Evolutionary conservation across 163 green algal species (phyloP), one percentile per base, ranked within the genome.

Genomic region (Picocystis sp.): DNA sequence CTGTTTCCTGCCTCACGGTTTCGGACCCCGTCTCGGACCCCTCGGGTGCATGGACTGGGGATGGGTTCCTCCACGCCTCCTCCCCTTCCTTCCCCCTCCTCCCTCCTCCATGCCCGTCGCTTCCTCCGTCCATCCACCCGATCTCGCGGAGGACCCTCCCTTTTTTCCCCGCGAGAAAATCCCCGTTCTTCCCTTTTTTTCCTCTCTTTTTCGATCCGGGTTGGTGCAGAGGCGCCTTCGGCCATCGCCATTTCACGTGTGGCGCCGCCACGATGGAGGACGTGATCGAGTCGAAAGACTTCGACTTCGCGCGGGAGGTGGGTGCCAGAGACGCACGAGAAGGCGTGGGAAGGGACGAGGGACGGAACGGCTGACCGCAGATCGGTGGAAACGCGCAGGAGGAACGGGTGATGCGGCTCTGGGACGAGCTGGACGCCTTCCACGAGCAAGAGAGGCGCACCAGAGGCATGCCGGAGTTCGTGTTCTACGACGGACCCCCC

Each of bases 401-500:
- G 33, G 56, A 63, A 23, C 42, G 45, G 29, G 29, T 72, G 14
- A 34, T 77, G 21, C 15, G 38, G 34, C 46, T 90, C 2, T 98
- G 89, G 89, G 67, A 90, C 10, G 48, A 76, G 1, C 72, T 85
- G 9, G 77, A 94, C 57, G 84, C 84, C 0, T 96, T 95, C 61
- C 63, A 86, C 29, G 75, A 93, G 67, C 86, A 95, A 75, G 67
- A 93, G 47, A 52, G 65, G 10, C 71, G 72, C 2, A 92, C 66
- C 0, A 76, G 94, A 65, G 89, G 84, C 49, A 81, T 83, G 60
- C 84, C 84, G 1, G 77, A 92, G 58, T 97, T 92, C 63, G 70
- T 88, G 25, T 96, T 96, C 62, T 54, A 54, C 47, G 83, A 93
- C 61, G 90, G 89, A 0, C 90, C 90, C 11, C 90, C 90, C 10